Base-by-base conservation (phyloP, 2,329 filamentous ascomycete genomes). In the Botrytis medusae region DNA sequence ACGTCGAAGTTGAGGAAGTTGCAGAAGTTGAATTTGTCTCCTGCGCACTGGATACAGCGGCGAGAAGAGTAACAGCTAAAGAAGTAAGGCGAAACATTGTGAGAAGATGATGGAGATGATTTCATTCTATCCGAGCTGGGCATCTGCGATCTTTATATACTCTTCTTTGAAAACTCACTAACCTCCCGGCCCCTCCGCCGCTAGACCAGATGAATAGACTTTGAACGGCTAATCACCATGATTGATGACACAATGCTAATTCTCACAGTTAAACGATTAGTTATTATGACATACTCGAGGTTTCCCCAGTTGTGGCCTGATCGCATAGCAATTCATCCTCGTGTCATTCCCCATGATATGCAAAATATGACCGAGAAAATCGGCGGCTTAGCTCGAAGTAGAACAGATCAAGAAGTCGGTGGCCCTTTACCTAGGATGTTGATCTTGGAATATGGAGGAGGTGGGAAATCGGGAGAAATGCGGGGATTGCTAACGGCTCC, bases 321-420 rank as follows among this genome's bases (percentile, higher is more conserved):
- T 37, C 8, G 51, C 18, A 54, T 16, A 62, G 42, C 32, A 8
- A 20, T 61, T 20, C 16, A 34, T 2, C 29, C 16, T 42, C 25
- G 14, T 12, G 40, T 22, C 4, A 54, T 68, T 54, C 64, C 46
- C 34, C 64, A 68, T 7, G 64, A 40, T 37, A 37, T 51, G 12
- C 29, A 51, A 37, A 37, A 65, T 76, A 57, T 74, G 70, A 64
- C 75, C 76, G 76, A 77, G 54, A 76, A 61, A 62, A 67, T 44
- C 44, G 70, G 72, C 69, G 70, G 61, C 63, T 65, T 67, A 59
- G 34, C 64, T 57, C 48, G 44, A 71, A 71, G 67, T 32, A 60
- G 64, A 54, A 25, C 6, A 40, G n/a, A 40, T 22, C 57, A 63
- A 63, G 48, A 57, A 67, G 42, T 29, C 63, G 44, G 51, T 57